Base-by-base conservation (phyloP, 768 basidiomycete genomes). In the Panus rudis region DNA sequence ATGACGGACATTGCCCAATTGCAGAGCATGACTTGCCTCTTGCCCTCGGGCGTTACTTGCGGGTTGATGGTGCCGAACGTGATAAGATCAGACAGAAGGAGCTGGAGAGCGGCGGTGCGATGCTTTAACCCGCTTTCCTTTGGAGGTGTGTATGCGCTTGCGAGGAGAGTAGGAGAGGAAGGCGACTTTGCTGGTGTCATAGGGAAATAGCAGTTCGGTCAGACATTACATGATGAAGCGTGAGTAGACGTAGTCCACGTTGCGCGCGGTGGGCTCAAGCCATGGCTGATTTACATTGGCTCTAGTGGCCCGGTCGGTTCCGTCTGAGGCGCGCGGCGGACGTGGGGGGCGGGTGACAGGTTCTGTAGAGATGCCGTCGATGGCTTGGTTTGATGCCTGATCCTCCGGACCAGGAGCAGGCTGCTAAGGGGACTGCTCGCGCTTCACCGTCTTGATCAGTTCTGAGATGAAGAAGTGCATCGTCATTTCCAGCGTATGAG, bases 171-270 rank as follows among this genome's bases (percentile, higher is more conserved):
- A 91, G 0, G 87, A 83, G 41, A 96, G 61, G 63, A 99, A 91
- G 4, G 85, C 81, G 21, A 81, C 59, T 62, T 98, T 99, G 78
- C 91, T 93, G 5, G 79, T 62, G 52, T 92, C 84, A 54, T 98
- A 99, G 11, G 92, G 96, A 47, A 94, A 90, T 11, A 96, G 65
- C 8, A 98, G 68, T 64, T 99, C 96, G 3, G 92, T 89, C 35
- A 97, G 69, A 51, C 81, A 85, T 58, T 92, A 87, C 84, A 93
- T 90, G 49, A 91, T 65, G 72, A 93, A 91, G 55, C 82, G 86
- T 12, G 75, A 69, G 54, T 86, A 88, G 63, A 64, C 69, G 42
- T 66, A 65, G 52, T 66, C 58, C 31, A 46, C 47, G 11, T 51
- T 47, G 24, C 47, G 31, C 1, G 47, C 22, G 2, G n/a, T n/a